A percentile compares a stretch with the other conserved stretches of the same genome.
Evolutionary conservation across 768 basidiomycete genomes (phyloP).

Genomic region (Tulasnella sp.): DNA sequence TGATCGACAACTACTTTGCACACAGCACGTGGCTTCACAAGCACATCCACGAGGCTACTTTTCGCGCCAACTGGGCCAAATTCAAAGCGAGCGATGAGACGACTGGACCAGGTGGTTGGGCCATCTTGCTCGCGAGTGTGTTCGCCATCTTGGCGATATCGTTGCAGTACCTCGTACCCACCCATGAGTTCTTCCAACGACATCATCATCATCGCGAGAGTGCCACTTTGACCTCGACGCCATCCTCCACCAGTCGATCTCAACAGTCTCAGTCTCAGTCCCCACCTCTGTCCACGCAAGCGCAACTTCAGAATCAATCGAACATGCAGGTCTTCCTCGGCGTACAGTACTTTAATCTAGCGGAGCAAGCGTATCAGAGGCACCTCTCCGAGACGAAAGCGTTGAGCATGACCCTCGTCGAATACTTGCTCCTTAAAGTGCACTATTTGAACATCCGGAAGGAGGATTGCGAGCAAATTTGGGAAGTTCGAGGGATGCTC

Average conservation of each 20-base stretch:
- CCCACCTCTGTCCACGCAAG: not conserved
- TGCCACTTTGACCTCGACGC: not conserved
- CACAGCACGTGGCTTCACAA: constrained; percentile 84
- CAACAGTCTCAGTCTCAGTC: not conserved
- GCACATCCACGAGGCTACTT: constrained; percentile 54
- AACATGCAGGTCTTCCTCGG: constrained; percentile 52
- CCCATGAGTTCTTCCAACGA: constrained; percentile 52
- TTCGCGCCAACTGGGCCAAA: constrained; percentile 54
- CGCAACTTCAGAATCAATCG: constrained; percentile 21
- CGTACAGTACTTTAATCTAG: constrained; percentile 56
- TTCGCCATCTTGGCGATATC: constrained; percentile 67
- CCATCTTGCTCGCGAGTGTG: constrained; percentile 57
- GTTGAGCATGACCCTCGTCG: constrained; percentile 63
- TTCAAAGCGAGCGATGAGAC: constrained; percentile 39
- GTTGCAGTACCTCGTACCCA: constrained; percentile 55
- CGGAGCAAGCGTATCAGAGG: constrained; percentile 29
- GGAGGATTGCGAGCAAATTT: constrained; percentile 69
- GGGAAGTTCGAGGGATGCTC: constrained; percentile 62
- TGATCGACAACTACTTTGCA: constrained; percentile 69
- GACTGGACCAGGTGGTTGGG: constrained; percentile 46
- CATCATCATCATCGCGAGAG: constrained; percentile 22
- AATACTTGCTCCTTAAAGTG: constrained; percentile 54
- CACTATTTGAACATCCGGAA: constrained; percentile 66
- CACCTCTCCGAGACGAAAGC: constrained; percentile 42
- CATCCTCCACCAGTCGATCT: no score